phyloP scores from a whole-genome alignment of 2,329 filamentous ascomycete species.

The Lecanicillium sp. region DNA sequence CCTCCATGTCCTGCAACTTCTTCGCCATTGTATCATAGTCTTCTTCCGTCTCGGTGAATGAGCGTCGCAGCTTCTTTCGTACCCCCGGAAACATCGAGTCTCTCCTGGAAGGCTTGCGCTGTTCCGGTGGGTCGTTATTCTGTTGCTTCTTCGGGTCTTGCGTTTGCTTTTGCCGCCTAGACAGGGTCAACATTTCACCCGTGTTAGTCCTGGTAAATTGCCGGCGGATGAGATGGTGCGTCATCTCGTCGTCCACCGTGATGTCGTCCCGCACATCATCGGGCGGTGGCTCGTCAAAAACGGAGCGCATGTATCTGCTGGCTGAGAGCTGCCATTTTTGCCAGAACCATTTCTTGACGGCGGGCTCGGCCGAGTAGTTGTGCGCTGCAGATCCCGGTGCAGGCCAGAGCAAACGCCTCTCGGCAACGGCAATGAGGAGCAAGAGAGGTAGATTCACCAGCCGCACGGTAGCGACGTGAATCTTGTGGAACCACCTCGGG shows the following conservation, averaged over 20 bases:
- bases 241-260: conserved; percentile 50
- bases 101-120: conserved; percentile 33
- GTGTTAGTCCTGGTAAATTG: conserved; percentile 44
- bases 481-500: conserved; percentile 85
- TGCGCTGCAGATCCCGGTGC: conserved; percentile 14
- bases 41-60: conserved; percentile 35
- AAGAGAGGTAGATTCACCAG: conserved; percentile 69
- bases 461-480: conserved; percentile 71
- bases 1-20: conserved; percentile 43
- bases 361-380: conserved; percentile 4
- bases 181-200: conserved; percentile 13
- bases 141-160: conserved; percentile 12
- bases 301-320: conserved; percentile 63
- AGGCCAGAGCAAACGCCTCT: conserved; percentile 62
- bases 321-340: conserved; percentile 61
- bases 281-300: conserved; percentile 65
- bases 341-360: conserved; percentile 47
- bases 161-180: neutral
- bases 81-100: conserved; percentile 52
- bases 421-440: conserved; percentile 61
- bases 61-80: conserved; percentile 36
- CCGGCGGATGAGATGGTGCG: conserved; percentile 48
- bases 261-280: conserved; percentile 51
- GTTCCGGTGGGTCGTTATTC: neutral
- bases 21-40: conserved; percentile 35